Conservation (phyloP, 768 basidiomycete genomes). For the Hemileccinum impolitum region DNA sequence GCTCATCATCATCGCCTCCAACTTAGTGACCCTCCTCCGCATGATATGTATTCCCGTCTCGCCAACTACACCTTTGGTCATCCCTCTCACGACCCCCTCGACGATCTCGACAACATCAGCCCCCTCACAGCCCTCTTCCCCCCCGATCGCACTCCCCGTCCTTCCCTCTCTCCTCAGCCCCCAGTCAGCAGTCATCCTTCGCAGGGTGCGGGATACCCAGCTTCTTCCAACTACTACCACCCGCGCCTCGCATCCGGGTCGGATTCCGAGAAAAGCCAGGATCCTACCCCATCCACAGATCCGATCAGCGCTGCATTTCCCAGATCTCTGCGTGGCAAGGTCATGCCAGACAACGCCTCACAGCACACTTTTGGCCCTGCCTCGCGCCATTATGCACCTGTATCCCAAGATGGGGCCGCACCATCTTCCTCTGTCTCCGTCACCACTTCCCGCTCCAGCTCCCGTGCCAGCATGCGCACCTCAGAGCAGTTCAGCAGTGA, state of each 20-base stretch:
- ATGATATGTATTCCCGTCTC: slow-evolving; percentile 37
- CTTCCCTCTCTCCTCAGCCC: slow-evolving; percentile 38
- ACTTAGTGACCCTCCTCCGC: not conserved
- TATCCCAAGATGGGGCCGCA: slow-evolving; percentile 25
- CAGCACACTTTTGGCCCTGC: slow-evolving; percentile 49
- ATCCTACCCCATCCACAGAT: slow-evolving; percentile 35
- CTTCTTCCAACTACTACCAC: slow-evolving; percentile 4
- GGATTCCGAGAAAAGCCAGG: slow-evolving; percentile 26
- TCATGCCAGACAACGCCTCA: slow-evolving; percentile 42
- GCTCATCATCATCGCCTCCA: not conserved
- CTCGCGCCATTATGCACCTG: slow-evolving; percentile 27
- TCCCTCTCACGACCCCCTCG: slow-evolving; percentile 13
- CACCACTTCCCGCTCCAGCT: slow-evolving; percentile 35
- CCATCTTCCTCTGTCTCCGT: slow-evolving; percentile 46
- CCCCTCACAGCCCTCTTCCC: slow-evolving; percentile 30
- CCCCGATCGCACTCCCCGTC: slow-evolving; percentile 44
- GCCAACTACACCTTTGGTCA: slow-evolving; percentile 43
- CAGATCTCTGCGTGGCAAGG: slow-evolving; percentile 19
- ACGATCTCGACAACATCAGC: slow-evolving; percentile 29
- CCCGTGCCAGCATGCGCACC: slow-evolving; percentile 31
- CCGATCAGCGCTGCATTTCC: slow-evolving; percentile 21
- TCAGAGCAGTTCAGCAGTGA: slow-evolving; percentile 44
- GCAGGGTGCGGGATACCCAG: slow-evolving; percentile 27
- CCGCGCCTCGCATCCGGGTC: no score
- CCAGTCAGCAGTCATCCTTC: slow-evolving; percentile 34